Percentiles rank a stretch among this genome's conserved stretches.
Evolutionary conservation across 805 yeast species (phyloP).

Genomic region (Lipomyces japonicus): DNA sequence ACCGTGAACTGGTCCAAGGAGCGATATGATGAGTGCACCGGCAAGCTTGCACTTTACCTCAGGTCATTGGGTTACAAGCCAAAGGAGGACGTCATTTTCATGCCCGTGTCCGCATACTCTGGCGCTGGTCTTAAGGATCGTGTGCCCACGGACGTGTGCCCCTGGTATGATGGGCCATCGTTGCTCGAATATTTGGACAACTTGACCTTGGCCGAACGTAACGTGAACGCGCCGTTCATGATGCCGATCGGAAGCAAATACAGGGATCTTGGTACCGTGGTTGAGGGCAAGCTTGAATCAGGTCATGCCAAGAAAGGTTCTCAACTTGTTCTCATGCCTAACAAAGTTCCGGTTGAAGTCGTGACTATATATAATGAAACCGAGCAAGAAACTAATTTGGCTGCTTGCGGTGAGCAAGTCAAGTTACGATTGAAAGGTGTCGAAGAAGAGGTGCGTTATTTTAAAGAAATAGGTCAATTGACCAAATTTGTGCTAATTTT

Average conservation of each 20-base stretch:
- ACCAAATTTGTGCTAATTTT: too few species aligned
- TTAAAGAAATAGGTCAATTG: too few species aligned
- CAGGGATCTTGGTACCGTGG: slow-evolving; percentile 95
- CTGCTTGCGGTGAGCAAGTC: slow-evolving; percentile 96
- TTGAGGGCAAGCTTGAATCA: slow-evolving; percentile 97
- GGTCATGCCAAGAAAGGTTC: slow-evolving; percentile 85
- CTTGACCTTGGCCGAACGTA: slow-evolving; percentile 79
- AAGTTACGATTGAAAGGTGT: slow-evolving; percentile 89
- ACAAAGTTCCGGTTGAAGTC: slow-evolving; percentile 77
- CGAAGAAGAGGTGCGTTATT: slow-evolving; percentile 70
- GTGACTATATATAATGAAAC: slow-evolving; percentile 88
- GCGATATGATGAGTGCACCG: slow-evolving; percentile 92
- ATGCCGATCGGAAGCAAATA: slow-evolving; percentile 90
- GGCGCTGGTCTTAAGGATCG: slow-evolving; percentile 95
- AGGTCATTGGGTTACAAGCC: slow-evolving; percentile 77
- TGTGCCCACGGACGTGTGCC: slow-evolving; percentile 63
- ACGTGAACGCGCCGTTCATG: slow-evolving; percentile 93
- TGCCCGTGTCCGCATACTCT: slow-evolving; percentile 98
- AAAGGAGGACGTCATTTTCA: slow-evolving; percentile 78
- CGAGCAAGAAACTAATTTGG: slow-evolving; percentile 86
- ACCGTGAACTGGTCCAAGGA: slow-evolving; percentile 95
- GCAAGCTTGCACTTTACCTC: slow-evolving; percentile 71
- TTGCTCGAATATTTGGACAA: slow-evolving; percentile 82
- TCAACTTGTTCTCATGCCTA: slow-evolving; percentile 85
- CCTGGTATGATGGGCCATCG: slow-evolving; percentile 95